Evolutionary conservation across 495 filamentous ascomycete species (phyloP), one percentile per base, ranked within the genome.

Genomic region (Cercophora scortea): DNA sequence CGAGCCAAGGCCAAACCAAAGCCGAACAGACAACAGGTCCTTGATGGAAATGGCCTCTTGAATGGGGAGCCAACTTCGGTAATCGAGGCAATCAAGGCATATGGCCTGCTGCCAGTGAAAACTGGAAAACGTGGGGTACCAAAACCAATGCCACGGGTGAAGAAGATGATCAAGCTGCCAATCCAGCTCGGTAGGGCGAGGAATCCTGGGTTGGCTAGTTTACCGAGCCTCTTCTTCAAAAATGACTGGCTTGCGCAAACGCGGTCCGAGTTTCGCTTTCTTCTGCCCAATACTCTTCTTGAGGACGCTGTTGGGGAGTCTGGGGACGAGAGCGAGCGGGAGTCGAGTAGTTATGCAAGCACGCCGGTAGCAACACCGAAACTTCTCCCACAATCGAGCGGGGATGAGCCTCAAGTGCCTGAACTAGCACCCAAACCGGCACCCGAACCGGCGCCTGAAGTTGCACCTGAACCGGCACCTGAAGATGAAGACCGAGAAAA

Each of bases 171-270:
- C 32, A 65, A 66, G 51, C 25, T 66, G 2, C 51, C 56, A 6
- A 34, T 45, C 15, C 49, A 61, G 15, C 49, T 65, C 41, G 64
- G 66, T 17, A 58, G 52, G 36, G 18, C 53, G 32, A 57, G 39
- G 43, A 69, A 69, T 38, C 66, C 66, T 2, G 66, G 66, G 16
- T 32, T 69, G 50, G 49, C 16, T 7, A 69, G 60, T 25, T 53
- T 69, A 36, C 66, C 66, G n/a, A 34, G 15, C 12, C 52, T 15
- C 9, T 69, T 66, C 38, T 63, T 48, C 42, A 25, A 32, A n/a
- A 39, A 45, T 15, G 25, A 25, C 25, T 5, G 2, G 25, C 25
- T 32, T 2, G 13, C n/a, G 2, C 35, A 17, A 32, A 32, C 32
- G 16, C 25, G 16, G 25, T 16, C 19, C 15, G 25, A 36, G 35